These are phyloP conservation scores for Vaccinium myrtillus DNA, from an alignment of 148 eudicot species.

Conservation along the genomic window DNA sequence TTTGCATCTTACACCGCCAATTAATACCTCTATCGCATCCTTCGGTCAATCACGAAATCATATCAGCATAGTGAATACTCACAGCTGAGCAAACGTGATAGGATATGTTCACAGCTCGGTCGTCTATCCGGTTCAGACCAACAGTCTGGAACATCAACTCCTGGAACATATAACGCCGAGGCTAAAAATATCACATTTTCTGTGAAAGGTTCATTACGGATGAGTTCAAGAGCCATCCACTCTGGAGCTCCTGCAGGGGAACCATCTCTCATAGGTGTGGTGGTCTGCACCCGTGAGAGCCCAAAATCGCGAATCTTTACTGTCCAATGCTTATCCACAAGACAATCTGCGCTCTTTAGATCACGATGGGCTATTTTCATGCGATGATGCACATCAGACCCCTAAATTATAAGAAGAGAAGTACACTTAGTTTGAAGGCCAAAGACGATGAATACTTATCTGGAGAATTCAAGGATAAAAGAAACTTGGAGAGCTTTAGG, in stretches of 20 bases:
- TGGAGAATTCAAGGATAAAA: neutral
- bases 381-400: slow-evolving; percentile 72
- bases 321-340: slow-evolving; percentile 60
- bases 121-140: slow-evolving; percentile 76
- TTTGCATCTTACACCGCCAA: neutral
- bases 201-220: slow-evolving; percentile 62
- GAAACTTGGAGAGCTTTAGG: neutral
- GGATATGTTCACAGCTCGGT: slow-evolving; percentile 59
- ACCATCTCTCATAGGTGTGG: slow-evolving; percentile 38
- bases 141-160: slow-evolving; percentile 46
- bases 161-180: slow-evolving; percentile 26
- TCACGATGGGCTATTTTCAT: slow-evolving; percentile 73
- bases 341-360: slow-evolving; percentile 68
- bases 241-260: slow-evolving; percentile 74
- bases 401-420: slow-evolving; percentile 24
- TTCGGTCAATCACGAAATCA: neutral
- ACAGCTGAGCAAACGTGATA: slow-evolving; percentile 61
- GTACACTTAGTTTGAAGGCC: neutral
- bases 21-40: neutral
- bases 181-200: slow-evolving; percentile 74
- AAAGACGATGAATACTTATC: neutral
- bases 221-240: slow-evolving; percentile 84
- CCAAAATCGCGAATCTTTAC: slow-evolving; percentile 82
- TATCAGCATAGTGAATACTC: slow-evolving; percentile 49
- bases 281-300: slow-evolving; percentile 46